Base-by-base conservation (phyloP, 2,329 filamentous ascomycete genomes). In the Alternaria brassicicola region DNA sequence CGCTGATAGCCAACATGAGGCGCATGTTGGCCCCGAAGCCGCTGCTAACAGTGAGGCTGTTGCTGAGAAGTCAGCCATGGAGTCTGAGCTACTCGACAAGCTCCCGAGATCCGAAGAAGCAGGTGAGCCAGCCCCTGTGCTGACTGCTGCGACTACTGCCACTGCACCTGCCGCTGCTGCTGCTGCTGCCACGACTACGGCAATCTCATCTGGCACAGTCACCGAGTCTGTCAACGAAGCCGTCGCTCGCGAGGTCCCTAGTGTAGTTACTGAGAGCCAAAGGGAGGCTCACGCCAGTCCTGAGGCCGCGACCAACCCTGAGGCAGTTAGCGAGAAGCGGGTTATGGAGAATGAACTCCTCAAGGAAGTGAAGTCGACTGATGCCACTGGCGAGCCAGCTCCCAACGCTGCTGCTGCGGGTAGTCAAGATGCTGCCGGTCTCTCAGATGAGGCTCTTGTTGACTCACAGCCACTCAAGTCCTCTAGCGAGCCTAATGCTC, bases 261-360 rank as follows among this genome's bases (percentile, higher is more conserved):
- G 84, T 51, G 78, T 89, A 30, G 89, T 92, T 54, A 88, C 86
- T 72, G 85, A 92, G 71, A 91, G 88, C 78, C 89, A 92, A 71
- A 81, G 86, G 67, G 84, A 87, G 72, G 88, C 89, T 10, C 78
- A 86, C 56, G 81, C 81, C 38, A 80, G 81, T 17, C 85, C 89
- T 10, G 89, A 91, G 73, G 89, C 90, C 25, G 88, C 88, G 67
- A 87, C 83, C 31, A 81, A 86, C 52, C 78, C 85, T 30, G 81
- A 84, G 49, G 88, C 89, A 70, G 88, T 92, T 7, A 77, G 82
- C 65, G 89, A 91, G 71, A 93, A 93, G 85, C 86, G 84, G 54
- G 81, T 83, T 53, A 83, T 92, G 6, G 90, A 93, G 79, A 80
- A 85, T 23, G 89, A 96, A 78, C 82, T 96, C 10, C 81, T 93